These are phyloP conservation scores for Macadamia tetraphylla DNA, from an alignment of 164 flowering plant genomes.

Conservation along the genomic window DNA sequence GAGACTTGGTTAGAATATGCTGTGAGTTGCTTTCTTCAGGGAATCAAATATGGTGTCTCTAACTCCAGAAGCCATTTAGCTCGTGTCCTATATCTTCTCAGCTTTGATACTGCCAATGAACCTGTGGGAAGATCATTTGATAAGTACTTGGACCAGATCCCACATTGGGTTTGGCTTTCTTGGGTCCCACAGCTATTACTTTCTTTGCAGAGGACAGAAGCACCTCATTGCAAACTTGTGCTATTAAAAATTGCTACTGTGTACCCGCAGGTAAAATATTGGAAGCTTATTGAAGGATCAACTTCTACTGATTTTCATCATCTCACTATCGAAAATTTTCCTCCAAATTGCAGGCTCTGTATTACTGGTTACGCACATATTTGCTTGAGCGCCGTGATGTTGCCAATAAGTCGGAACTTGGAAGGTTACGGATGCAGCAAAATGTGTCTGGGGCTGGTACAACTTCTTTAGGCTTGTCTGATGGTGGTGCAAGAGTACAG, in stretches of 20 bases:
- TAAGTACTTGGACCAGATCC: constrained; percentile 84
- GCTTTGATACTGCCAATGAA: constrained; percentile 87
- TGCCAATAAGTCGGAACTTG: constrained; percentile 79
- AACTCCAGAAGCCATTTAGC: constrained; percentile 94
- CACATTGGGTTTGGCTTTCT: constrained; percentile 98
- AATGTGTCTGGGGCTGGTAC: constrained; percentile 37
- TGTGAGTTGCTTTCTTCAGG: constrained; percentile 97
- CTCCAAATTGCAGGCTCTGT: constrained; percentile 59
- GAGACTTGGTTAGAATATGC: constrained; percentile 97
- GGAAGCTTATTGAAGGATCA: not conserved
- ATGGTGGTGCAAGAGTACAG: constrained; percentile 51
- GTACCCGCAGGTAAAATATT: constrained; percentile 74
- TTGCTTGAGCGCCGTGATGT: constrained; percentile 97
- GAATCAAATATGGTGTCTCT: constrained; percentile 84
- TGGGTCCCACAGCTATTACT: constrained; percentile 98
- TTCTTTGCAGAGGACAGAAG: constrained; percentile 89
- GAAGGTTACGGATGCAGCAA: constrained; percentile 89
- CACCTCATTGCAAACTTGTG: constrained; percentile 92
- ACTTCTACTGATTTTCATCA: not conserved
- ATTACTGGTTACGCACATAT: constrained; percentile 99
- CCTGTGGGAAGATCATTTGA: constrained; percentile 92
- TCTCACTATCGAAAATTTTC: not conserved
- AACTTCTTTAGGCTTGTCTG: constrained; percentile 48
- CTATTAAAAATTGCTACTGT: constrained; percentile 77
- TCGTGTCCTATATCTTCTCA: constrained; percentile 88